Percentiles rank a stretch among this genome's conserved stretches.
Conservation (phyloP, 2,329 filamentous ascomycete species). For the Botrytis deweyae region DNA sequence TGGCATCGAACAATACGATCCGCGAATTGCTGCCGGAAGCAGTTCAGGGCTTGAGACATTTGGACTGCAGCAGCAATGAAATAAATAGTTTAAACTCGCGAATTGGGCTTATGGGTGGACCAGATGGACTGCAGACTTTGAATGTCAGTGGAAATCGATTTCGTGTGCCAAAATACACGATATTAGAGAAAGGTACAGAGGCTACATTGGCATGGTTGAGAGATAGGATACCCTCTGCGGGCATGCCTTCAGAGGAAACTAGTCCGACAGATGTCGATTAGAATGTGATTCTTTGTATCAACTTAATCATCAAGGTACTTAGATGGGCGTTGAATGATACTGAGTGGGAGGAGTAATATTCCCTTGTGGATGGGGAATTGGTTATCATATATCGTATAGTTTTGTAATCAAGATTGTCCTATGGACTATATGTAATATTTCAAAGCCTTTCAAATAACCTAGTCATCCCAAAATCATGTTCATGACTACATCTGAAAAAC, state of each 20-base stretch:
- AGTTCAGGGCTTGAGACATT: conserved; percentile 69
- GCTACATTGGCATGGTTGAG: conserved; percentile 78
- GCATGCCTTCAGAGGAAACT: conserved; percentile 52
- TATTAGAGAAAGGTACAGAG: conserved; percentile 85
- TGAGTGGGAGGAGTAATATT: conserved; percentile 11
- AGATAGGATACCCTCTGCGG: conserved; percentile 65
- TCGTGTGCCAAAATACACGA: conserved; percentile 78
- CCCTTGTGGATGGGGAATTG: background rate
- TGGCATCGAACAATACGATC: conserved; percentile 78
- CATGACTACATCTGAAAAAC: background rate
- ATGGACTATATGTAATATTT: conserved; percentile 9
- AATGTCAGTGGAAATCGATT: conserved; percentile 86
- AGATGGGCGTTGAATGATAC: conserved; percentile 16
- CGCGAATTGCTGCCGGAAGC: conserved; percentile 69
- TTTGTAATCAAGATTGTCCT: conserved; percentile 25
- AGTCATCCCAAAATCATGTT: background rate
- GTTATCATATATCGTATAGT: conserved; percentile 9
- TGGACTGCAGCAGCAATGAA: conserved; percentile 83
- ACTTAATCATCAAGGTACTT: background rate
- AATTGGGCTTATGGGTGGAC: conserved; percentile 71
- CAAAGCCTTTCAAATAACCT: background rate
- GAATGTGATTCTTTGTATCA: background rate
- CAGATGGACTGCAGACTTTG: conserved; percentile 59
- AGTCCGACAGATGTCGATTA: conserved; percentile 29
- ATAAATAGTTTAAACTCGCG: conserved; percentile 78